A percentile compares a stretch with the other conserved stretches of the same genome.
Evolutionary conservation across 345 rosid genomes (phyloP).

Genomic region (Moringa oleifera): DNA sequence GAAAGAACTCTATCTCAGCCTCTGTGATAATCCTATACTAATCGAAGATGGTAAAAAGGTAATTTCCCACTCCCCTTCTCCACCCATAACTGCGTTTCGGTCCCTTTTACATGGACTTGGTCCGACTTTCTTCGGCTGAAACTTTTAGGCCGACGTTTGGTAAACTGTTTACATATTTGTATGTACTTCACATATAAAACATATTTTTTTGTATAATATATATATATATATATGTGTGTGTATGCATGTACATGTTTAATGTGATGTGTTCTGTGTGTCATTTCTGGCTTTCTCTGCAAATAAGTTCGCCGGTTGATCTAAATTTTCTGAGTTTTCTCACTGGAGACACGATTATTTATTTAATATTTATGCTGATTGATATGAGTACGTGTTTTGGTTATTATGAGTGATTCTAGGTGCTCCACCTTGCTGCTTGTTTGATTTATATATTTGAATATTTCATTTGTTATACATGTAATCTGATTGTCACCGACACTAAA

Average conservation of each 20-base stretch:
- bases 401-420: not conserved
- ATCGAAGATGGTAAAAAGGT: conserved; percentile 60
- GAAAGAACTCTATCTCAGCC: conserved; percentile 39
- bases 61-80: not conserved
- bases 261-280: too few relatives aligned
- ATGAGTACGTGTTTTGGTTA: too few relatives aligned
- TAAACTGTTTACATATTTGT: not conserved
- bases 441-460: not conserved
- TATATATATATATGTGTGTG: too few relatives aligned
- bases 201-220: too few relatives aligned
- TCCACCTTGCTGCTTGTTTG: not conserved
- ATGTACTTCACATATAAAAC: not conserved
- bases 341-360: too few relatives aligned
- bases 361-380: not conserved
- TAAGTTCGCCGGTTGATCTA: too few relatives aligned
- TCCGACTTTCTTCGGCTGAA: not conserved
- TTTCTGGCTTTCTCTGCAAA: too few relatives aligned
- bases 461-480: not conserved
- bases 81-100: too few relatives aligned
- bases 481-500: not conserved
- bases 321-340: too few relatives aligned
- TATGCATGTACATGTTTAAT: too few relatives aligned
- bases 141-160: not conserved
- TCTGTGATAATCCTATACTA: conserved; percentile 39
- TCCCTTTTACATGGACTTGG: too few relatives aligned